Evolutionary conservation across 257 asterid species (phyloP).

Genomic region (Solanum okadae): DNA sequence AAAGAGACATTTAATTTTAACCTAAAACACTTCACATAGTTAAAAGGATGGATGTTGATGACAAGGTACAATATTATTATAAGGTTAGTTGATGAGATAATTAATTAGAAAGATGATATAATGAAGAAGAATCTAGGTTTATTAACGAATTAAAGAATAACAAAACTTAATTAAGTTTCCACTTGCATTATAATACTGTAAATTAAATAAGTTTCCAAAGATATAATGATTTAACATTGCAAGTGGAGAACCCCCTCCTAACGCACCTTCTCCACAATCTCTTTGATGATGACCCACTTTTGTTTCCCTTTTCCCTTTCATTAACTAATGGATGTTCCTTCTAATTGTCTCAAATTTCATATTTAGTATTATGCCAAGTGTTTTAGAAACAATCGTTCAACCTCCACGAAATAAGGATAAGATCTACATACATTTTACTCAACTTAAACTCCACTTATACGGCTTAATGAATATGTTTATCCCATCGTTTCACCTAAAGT

Average conservation of each 20-base stretch:
- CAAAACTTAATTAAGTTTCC: conserved; percentile 16
- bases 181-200: conserved; percentile 18
- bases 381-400: not conserved
- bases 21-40: not conserved
- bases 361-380: not conserved
- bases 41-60: conserved; percentile 2
- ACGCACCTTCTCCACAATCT: conserved; percentile 21
- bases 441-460: no score
- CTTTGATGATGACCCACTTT: conserved; percentile 11
- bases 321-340: not conserved
- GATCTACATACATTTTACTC: no score
- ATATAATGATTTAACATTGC: conserved; percentile 19
- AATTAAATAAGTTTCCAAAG: conserved; percentile 20
- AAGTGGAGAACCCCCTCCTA: conserved; percentile 36
- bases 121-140: conserved; percentile 7
- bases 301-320: conserved; percentile 7
- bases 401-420: accelerated
- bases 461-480: not conserved
- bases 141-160: not conserved
- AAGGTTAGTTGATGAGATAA: not conserved
- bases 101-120: conserved; percentile 1
- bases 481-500: not conserved
- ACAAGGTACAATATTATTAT: not conserved
- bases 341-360: not conserved
- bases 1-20: not conserved